phyloP scores from a whole-genome alignment of 129 eudicot species.

The Lonicera japonica region DNA sequence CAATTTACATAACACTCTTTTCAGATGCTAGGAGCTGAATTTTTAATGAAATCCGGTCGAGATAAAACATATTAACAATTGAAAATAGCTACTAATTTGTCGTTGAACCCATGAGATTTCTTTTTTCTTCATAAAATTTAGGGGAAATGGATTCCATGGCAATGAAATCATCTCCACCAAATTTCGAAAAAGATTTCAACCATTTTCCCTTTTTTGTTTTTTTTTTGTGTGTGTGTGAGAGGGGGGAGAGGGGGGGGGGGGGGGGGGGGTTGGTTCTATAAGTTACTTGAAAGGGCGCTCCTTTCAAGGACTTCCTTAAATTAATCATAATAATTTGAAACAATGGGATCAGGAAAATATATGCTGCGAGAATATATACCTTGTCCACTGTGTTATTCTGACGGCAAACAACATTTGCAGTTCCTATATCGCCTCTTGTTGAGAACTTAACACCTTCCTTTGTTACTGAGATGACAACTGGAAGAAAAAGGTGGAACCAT shows the following conservation, averaged over 20 bases:
- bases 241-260: too few relatives aligned
- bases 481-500: constrained; percentile 11
- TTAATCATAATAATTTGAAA: not conserved
- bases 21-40: too few relatives aligned
- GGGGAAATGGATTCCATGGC: too few relatives aligned
- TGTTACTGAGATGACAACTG: constrained; percentile 93
- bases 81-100: not conserved
- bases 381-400: constrained; percentile 89
- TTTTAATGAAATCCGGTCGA: too few relatives aligned
- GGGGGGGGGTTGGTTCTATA: too few relatives aligned
- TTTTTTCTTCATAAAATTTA: not conserved
- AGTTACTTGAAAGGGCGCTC: too few relatives aligned
- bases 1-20: too few relatives aligned
- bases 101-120: not conserved
- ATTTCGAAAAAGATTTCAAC: too few relatives aligned
- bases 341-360: not conserved
- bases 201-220: too few relatives aligned
- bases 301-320: not conserved
- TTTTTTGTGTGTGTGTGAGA: too few relatives aligned
- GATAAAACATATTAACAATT: too few relatives aligned
- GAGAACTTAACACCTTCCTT: constrained; percentile 94
- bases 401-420: constrained; percentile 84
- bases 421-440: constrained; percentile 89
- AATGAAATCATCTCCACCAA: too few relatives aligned
- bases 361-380: constrained; percentile 27